Percentiles rank a stretch among this genome's conserved stretches.
Conservation (phyloP, 148 eudicot species). For the Rhododendron mucronatum region DNA sequence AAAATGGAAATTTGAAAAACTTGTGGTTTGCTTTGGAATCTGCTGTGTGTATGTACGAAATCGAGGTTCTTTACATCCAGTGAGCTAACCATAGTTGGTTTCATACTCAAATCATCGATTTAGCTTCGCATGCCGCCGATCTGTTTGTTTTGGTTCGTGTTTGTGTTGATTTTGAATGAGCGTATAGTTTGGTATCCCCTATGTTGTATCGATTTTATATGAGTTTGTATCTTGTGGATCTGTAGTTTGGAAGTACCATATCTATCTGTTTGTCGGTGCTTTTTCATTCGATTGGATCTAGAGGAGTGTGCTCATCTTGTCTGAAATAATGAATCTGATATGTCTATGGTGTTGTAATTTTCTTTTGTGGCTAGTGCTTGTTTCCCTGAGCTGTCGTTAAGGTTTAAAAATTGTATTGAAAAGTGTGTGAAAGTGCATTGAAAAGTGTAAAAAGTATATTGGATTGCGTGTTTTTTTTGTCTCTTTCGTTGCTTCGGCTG, state of each 20-base stretch:
- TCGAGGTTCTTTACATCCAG: background rate
- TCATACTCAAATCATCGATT: background rate
- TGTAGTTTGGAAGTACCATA: background rate
- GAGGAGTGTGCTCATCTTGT: background rate
- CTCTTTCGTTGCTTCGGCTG: too few relatives aligned
- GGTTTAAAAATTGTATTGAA: too few relatives aligned
- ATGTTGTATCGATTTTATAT: background rate
- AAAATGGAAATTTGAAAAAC: background rate
- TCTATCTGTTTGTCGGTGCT: too few relatives aligned
- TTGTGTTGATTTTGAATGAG: background rate
- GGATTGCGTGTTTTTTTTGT: too few relatives aligned
- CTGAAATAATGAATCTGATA: background rate
- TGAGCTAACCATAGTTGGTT: background rate
- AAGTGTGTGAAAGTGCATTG: too few relatives aligned
- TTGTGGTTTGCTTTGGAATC: background rate
- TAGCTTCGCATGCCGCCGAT: background rate
- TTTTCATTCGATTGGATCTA: background rate
- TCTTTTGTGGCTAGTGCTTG: background rate
- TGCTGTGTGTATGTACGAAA: background rate
- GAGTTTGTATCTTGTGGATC: background rate
- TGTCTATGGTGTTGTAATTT: background rate
- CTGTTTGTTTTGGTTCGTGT: background rate
- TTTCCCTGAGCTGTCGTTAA: too few relatives aligned
- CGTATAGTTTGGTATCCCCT: background rate
- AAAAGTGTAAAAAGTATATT: too few relatives aligned